Base-by-base conservation (phyloP, 371 early-diverging fungal genomes). In the Syncephalastrum sp. region DNA sequence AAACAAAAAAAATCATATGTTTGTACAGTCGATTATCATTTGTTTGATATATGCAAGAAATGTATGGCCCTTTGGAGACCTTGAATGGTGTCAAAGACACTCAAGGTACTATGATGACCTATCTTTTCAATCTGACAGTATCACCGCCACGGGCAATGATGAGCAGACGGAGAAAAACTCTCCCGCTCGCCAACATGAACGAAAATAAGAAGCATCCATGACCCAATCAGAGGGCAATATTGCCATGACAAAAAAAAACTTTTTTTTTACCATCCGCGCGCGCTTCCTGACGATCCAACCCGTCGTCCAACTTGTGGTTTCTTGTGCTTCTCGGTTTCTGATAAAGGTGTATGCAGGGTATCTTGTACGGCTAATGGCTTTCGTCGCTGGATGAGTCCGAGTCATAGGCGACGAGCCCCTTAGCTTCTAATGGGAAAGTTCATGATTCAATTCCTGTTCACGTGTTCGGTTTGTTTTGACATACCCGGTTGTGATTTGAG, bases 21-120 rank as follows among this genome's bases (percentile, higher is more conserved):
- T 33, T 33, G 8, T 10, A 12, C 12, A 33, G 7, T 33, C 6
- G 12, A 17, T 24, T 59, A 17, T 52, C 56, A 52, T 46, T 43
- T 51, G 16, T 51, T 46, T 47, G 41, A 7, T 41, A 50, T 45
- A 48, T 55, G 46, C 29, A 27, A 38, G 58, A 57, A 61, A 69
- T 75, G 75, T 75, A 23, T 60, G 69, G 72, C 66, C 67, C 59
- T 65, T 69, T 75, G 75, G 75, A 75, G 75, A 75, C 75, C 59
- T 63, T 69, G 75, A 59, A 52, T 63, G 64, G 69, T 69, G 47
- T 53, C 29, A 47, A 33, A 47, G 27, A 42, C 59, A 69, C 56
- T 60, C 70, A 65, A 67, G 53, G 75, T 72, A 75, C 75, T 75
- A 75, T 75, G 75, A 75, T 67, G 69, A 64, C 72, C 61, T 48